Base-by-base conservation (phyloP, 2,329 filamentous ascomycete genomes). In the Neospermospora avenae region DNA sequence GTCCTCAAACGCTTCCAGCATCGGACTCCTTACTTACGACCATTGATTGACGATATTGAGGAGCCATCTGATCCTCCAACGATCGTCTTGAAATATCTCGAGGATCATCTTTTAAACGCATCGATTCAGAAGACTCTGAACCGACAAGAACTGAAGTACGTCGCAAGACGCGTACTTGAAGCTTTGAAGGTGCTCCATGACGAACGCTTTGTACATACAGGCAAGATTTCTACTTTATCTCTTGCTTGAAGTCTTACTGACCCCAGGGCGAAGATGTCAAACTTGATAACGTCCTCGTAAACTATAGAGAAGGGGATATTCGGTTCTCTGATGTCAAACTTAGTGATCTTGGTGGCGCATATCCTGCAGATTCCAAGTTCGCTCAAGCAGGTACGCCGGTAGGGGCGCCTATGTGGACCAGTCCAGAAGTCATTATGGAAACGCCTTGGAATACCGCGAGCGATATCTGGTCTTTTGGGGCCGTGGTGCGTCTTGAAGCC, bases 251-350 rank as follows among this genome's bases (percentile, higher is more conserved):
- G 20, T 25, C 20, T 34, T 52, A 34, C 25, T 44, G 16, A 58
- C 49, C 22, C 20, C 24, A 41, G 41, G 28, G 22, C 34, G 16
- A 28, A 63, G 57, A 60, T 57, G 57, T 60, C 44, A 75, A 75
- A 57, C 72, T 66, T 7, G 64, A 73, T 37, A 74, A 75, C 59
- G 63, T 74, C 1, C 28, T 59, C 20, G 61, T 63, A 18, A 58
- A 63, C 35, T 63, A 63, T 28, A 46, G 45, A 44, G 35, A 45
- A 25, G 51, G 44, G 8, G 53, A 59, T 25, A 61, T 42, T 8
- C 55, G 61, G 7, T 59, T 63, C 48, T 57, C 39, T 11, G 57
- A 55, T 37, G 59, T 59, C 28, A 18, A 59, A 28, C 51, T 61
- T 35, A 22, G 55, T 39, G 61, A 61, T 37, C 46, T 61, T 3